Percentiles rank a stretch among this genome's conserved stretches.
phyloP scores from a whole-genome alignment of 2,329 filamentous ascomycete species.

The Ascochyta koolunga region DNA sequence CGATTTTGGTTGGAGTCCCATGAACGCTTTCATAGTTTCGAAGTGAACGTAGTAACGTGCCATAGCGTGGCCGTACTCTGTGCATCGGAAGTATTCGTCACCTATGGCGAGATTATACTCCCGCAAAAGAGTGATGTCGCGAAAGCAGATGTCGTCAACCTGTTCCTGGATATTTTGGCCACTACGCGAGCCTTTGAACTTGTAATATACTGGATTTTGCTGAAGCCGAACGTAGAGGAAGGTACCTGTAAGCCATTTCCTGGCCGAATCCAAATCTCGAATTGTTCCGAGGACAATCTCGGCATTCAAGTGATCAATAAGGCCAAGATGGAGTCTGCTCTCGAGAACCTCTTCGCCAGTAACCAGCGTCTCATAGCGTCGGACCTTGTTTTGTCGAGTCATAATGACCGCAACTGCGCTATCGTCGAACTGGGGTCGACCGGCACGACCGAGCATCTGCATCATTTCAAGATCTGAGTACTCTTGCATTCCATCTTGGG shows the following conservation, averaged over 20 bases:
- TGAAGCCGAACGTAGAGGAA: slow-evolving; percentile 78
- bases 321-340: slow-evolving; percentile 76
- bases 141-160: slow-evolving; percentile 73
- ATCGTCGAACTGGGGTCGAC: slow-evolving; percentile 81
- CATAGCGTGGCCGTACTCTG: slow-evolving; percentile 80
- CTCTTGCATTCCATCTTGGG: slow-evolving; percentile 64
- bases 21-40: slow-evolving; percentile 75
- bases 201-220: slow-evolving; percentile 74
- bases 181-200: slow-evolving; percentile 61
- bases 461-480: slow-evolving; percentile 84
- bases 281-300: slow-evolving; percentile 81
- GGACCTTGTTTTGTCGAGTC: slow-evolving; percentile 69
- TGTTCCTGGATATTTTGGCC: slow-evolving; percentile 64
- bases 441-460: slow-evolving; percentile 88
- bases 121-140: slow-evolving; percentile 69
- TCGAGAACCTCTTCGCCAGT: slow-evolving; percentile 76
- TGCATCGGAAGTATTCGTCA: slow-evolving; percentile 62
- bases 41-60: slow-evolving; percentile 81
- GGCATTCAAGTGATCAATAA: slow-evolving; percentile 84
- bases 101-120: slow-evolving; percentile 63
- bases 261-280: slow-evolving; percentile 66
- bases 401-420: slow-evolving; percentile 80
- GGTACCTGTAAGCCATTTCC: slow-evolving; percentile 75
- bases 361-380: slow-evolving; percentile 74
- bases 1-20: slow-evolving; percentile 66